Percentiles rank a stretch among this genome's conserved stretches.
Conservation (phyloP, 2,329 filamentous ascomycete genomes). For the Dactylella cylindrospora region DNA sequence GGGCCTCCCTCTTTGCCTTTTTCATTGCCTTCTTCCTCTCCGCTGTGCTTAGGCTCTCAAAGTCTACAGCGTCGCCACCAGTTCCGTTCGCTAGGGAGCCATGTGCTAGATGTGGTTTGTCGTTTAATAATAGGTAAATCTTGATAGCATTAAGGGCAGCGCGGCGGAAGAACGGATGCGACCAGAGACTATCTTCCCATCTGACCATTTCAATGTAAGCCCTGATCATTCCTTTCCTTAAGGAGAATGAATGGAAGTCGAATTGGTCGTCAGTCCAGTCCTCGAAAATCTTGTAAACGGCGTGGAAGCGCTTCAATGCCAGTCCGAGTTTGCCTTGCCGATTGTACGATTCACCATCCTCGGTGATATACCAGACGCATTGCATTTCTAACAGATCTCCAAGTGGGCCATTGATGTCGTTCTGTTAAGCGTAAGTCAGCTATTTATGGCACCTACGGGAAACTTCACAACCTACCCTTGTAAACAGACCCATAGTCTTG, state of each 20-base stretch:
- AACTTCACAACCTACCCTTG: constrained; percentile 61
- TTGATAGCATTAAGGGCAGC: constrained; percentile 79
- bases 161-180: constrained; percentile 89
- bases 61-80: constrained; percentile 57
- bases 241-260: constrained; percentile 95
- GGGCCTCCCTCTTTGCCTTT: constrained; percentile 81
- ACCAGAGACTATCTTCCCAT: constrained; percentile 88
- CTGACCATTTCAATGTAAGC: constrained; percentile 94
- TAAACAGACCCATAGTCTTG: constrained; percentile 90
- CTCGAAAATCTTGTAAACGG: constrained; percentile 89
- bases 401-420: constrained; percentile 76
- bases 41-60: constrained; percentile 57
- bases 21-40: constrained; percentile 85
- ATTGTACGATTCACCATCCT: constrained; percentile 87
- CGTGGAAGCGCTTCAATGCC: constrained; percentile 87
- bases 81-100: constrained; percentile 62
- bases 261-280: constrained; percentile 98
- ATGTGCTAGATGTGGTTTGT: constrained; percentile 68
- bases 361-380: constrained; percentile 93
- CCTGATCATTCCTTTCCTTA: constrained; percentile 93
- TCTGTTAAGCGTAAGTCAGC: constrained; percentile 33
- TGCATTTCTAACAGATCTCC: constrained; percentile 97
- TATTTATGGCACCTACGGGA: not conserved
- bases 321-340: constrained; percentile 79
- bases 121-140: constrained; percentile 76